Evolutionary conservation across 139 green algal genomes (phyloP).

Genomic region (Ettlia oleoabundans): DNA sequence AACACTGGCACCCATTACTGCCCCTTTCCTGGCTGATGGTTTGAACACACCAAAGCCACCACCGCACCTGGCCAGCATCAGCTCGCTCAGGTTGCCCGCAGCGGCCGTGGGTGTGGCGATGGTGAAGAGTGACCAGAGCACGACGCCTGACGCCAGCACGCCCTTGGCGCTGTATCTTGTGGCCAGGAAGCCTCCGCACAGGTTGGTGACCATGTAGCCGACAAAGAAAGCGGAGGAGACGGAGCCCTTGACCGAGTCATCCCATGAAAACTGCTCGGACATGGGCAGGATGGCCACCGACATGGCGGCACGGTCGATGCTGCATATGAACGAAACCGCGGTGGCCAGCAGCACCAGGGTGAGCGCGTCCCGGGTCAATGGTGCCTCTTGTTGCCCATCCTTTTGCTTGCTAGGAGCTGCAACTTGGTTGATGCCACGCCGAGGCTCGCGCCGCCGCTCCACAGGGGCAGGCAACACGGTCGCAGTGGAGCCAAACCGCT

Average conservation of each 20-base stretch:
- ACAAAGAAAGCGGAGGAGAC: conserved; percentile 74
- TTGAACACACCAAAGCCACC: too few relatives aligned
- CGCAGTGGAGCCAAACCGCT: neutral
- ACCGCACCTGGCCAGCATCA: conserved; percentile 40
- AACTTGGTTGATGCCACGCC: too few relatives aligned
- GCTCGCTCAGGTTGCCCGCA: conserved; percentile 24
- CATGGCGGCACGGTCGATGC: conserved; percentile 80
- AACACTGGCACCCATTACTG: too few relatives aligned
- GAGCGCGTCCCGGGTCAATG: neutral
- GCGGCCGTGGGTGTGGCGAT: conserved; percentile 74
- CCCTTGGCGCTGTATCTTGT: conserved; percentile 59
- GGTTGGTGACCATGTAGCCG: conserved; percentile 80
- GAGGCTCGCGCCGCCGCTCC: too few relatives aligned
- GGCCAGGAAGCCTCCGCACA: conserved; percentile 60
- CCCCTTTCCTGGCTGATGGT: neutral
- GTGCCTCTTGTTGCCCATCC: too few relatives aligned
- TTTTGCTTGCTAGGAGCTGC: too few relatives aligned
- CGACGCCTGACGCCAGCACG: conserved; percentile 71
- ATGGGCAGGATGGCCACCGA: conserved; percentile 81
- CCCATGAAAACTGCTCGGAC: conserved; percentile 72
- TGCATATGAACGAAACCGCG: conserved; percentile 68
- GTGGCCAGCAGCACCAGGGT: conserved; percentile 26
- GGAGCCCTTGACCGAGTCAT: conserved; percentile 70
- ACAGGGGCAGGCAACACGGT: too few relatives aligned
- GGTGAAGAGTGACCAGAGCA: conserved; percentile 82